phyloP scores from a whole-genome alignment of 2,329 filamentous ascomycete genomes.

The Pestalotiopsis sp. region DNA sequence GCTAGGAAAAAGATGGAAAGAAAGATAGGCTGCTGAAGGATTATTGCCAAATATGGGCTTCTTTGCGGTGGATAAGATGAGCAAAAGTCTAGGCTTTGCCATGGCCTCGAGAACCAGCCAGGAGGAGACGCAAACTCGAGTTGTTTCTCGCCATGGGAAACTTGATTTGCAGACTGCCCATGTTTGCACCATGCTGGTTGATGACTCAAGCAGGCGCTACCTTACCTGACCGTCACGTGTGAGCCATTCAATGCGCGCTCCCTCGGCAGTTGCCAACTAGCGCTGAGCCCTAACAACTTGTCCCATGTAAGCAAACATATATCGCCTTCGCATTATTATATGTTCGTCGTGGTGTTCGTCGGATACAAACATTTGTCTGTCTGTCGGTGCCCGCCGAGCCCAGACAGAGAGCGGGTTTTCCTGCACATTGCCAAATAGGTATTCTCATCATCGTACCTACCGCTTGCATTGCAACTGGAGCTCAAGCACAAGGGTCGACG shows the following conservation, averaged over 20 bases:
- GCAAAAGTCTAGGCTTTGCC: neutral
- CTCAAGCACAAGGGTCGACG: too few species aligned
- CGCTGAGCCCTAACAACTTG: neutral
- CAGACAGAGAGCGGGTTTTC: too few species aligned
- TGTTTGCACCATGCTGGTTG: neutral
- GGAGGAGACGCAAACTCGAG: neutral
- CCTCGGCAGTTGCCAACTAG: neutral
- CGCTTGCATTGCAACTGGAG: too few species aligned
- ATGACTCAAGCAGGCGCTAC: conserved; percentile 2
- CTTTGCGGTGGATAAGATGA: neutral
- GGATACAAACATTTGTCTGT: too few species aligned
- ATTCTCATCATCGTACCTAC: too few species aligned
- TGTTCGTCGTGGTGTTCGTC: neutral
- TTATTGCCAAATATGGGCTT: neutral
- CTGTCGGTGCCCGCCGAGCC: too few species aligned
- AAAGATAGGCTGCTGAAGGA: neutral
- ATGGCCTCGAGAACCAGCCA: neutral
- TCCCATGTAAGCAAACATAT: neutral
- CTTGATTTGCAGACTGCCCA: neutral
- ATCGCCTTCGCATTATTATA: neutral
- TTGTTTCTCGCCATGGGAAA: neutral
- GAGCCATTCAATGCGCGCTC: neutral
- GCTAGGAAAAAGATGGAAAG: neutral
- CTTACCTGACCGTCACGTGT: neutral
- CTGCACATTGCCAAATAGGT: too few species aligned